A percentile compares a stretch with the other conserved stretches of the same genome.
Evolutionary conservation across 371 early-diverging fungal species (phyloP).

Genomic region (Mortierella sp.): DNA sequence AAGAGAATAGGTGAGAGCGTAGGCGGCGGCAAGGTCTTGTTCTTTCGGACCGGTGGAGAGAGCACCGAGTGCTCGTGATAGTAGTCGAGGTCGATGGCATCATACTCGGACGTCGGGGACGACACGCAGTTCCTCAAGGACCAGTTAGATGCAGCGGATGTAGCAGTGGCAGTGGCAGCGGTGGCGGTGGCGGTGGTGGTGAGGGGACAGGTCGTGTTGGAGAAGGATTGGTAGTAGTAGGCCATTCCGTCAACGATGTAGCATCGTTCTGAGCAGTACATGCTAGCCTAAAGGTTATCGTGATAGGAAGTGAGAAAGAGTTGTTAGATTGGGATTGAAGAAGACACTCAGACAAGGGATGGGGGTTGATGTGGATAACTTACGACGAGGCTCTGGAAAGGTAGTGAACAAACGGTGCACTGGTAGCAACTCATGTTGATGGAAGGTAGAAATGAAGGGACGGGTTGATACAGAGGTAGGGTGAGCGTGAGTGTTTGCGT

Average conservation of each 20-base stretch:
- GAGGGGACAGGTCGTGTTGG: conserved; percentile 6
- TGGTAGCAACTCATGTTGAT: background rate
- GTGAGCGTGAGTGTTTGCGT: background rate
- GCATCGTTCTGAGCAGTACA: conserved; percentile 10
- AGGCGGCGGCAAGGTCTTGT: conserved; percentile 38
- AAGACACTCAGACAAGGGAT: background rate
- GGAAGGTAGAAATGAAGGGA: background rate
- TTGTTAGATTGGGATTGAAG: background rate
- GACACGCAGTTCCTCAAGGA: conserved; percentile 19
- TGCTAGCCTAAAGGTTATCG: background rate
- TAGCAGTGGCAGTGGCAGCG: background rate
- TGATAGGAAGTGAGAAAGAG: background rate
- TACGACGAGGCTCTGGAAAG: conserved; percentile 5
- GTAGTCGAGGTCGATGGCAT: background rate
- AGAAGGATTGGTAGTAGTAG: conserved; percentile 14
- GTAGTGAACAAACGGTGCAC: background rate
- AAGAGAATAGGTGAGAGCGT: conserved; percentile 33
- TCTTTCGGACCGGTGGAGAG: background rate
- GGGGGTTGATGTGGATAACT: background rate
- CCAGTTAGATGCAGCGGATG: conserved; percentile 1
- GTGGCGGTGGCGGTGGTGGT: conserved; percentile 3
- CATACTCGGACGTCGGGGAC: background rate
- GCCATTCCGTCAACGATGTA: conserved; percentile 12
- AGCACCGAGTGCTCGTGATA: background rate
- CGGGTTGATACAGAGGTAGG: background rate